Evolutionary conservation across 176 grass and related monocot genomes (phyloP), one percentile per base, ranked within the genome.

Genomic region (Sorghum bicolor): DNA sequence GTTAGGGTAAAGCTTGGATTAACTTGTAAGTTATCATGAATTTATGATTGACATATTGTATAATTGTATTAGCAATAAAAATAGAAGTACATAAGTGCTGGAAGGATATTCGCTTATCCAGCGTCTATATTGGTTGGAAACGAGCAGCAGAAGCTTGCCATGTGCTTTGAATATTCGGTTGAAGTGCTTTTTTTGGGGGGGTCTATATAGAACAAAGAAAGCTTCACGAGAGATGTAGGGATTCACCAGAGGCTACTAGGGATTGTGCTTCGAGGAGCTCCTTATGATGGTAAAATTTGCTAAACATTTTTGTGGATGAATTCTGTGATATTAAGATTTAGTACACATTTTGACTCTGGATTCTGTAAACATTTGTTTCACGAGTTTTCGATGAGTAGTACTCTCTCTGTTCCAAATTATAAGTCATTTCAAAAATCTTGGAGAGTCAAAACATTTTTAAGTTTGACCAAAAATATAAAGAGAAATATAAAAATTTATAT

Each of bases 21-120:
- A 84, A 88, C 75, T 22, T 88, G 81, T 83, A 90, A 90, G 79
- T 62, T 83, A 75, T 79, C 10, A 73, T 90, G 84, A 72, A 72
- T 81, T 86, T 82, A 82, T 82, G 72, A 78, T 86, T 89, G 83
- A 72, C 72, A 82, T 62, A 86, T 69, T 90, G 88, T 90, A 79
- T 57, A 87, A 83, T 83, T 90, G 80, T 87, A 83, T 62, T 79
- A 82, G 75, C 48, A 90, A 90, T 87, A 84, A 88, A 79, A 83
- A 76, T 73, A 61, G 74, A 73, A 64, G 58, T 83, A 63, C 80
- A 83, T 87, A 90, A 87, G 61, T 77, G 58, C 47, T 83, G 37
- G 57, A 50, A 39, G 37, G 82, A 58, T 67, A 86, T n/a, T n/a
- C n/a, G n/a, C n/a, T n/a, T n/a, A n/a, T 30, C 69, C 55, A 61